A percentile compares a stretch with the other conserved stretches of the same genome.
Evolutionary conservation across 768 basidiomycete species (phyloP).

Genomic region (Gymnopilus dilepis): DNA sequence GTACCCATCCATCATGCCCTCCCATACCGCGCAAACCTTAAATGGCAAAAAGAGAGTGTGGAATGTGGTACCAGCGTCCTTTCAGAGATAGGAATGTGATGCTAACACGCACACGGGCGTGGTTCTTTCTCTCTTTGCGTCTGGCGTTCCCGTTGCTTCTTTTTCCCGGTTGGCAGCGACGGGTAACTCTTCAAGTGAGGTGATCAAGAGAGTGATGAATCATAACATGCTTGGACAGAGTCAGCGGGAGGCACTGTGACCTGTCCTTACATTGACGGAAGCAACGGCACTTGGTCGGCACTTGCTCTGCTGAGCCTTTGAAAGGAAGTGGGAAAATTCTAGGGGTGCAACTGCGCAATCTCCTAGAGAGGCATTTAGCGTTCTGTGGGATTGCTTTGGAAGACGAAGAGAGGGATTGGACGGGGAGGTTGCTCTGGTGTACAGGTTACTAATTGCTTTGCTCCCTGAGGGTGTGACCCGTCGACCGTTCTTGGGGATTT

Average conservation of each 20-base stretch:
- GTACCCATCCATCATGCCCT: background rate
- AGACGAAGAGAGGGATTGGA: background rate
- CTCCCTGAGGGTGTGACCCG: background rate
- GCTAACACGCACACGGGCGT: background rate
- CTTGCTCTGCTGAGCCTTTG: background rate
- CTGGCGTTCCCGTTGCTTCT: background rate
- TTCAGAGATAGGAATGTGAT: background rate
- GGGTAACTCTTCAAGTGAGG: constrained; percentile 6
- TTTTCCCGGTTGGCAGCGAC: constrained; percentile 8
- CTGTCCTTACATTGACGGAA: background rate
- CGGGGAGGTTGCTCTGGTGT: background rate
- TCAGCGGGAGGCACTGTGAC: background rate
- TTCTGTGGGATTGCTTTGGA: background rate
- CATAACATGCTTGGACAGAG: background rate
- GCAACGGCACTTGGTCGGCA: background rate
- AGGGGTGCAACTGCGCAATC: background rate
- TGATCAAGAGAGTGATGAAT: background rate
- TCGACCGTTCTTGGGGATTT: background rate
- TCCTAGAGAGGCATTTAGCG: background rate
- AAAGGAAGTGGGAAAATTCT: background rate
- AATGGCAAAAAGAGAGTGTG: constrained; percentile 1
- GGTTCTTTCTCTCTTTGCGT: background rate
- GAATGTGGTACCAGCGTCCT: background rate
- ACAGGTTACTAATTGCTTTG: constrained; percentile 1
- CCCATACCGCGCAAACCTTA: background rate